These are phyloP conservation scores for Suhomyces wounanorum DNA, from an alignment of 1,139 yeast species.

Conservation along the genomic window DNA sequence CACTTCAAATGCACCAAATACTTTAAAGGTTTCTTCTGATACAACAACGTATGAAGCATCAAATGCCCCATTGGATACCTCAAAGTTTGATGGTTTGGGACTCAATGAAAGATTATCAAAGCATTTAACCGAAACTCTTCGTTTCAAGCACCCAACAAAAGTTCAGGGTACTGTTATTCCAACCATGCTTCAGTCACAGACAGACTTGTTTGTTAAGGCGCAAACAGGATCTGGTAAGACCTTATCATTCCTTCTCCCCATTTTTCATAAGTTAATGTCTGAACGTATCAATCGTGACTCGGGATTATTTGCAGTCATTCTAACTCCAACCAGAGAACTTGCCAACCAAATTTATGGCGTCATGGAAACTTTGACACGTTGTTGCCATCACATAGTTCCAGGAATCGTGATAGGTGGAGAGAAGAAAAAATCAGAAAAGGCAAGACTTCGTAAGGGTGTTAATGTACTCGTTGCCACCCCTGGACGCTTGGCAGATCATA, in stretches of 20 bases:
- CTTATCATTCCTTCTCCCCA: slow-evolving; percentile 79
- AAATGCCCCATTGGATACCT: slow-evolving; percentile 81
- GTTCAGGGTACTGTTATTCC: slow-evolving; percentile 89
- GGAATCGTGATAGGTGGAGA: slow-evolving; percentile 96
- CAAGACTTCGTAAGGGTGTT: slow-evolving; percentile 85
- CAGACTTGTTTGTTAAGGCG: slow-evolving; percentile 84
- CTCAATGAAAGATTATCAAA: slow-evolving; percentile 53
- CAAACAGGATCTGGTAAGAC: slow-evolving; percentile 98
- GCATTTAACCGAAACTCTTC: slow-evolving; percentile 60
- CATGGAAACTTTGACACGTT: slow-evolving; percentile 64
- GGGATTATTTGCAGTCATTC: slow-evolving; percentile 83
- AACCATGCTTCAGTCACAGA: slow-evolving; percentile 50
- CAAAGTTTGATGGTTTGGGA: slow-evolving; percentile 73
- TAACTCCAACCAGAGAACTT: slow-evolving; percentile 92
- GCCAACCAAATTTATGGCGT: slow-evolving; percentile 91
- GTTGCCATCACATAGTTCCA: slow-evolving; percentile 84
- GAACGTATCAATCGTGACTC: slow-evolving; percentile 62
- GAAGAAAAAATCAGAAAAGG: slow-evolving; percentile 89
- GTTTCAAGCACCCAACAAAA: slow-evolving; percentile 73
- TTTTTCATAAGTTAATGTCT: slow-evolving; percentile 67
- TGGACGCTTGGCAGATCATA: slow-evolving; percentile 88
- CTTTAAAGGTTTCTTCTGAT: slow-evolving; percentile 29
- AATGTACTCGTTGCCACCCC: slow-evolving; percentile 90
- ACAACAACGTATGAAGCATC: slow-evolving; percentile 56
- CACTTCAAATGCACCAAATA: slow-evolving; percentile 61